Evolutionary conservation across 495 filamentous ascomycete species (phyloP), one percentile per base, ranked within the genome.

Genomic region (Neurospora sublineolata): DNA sequence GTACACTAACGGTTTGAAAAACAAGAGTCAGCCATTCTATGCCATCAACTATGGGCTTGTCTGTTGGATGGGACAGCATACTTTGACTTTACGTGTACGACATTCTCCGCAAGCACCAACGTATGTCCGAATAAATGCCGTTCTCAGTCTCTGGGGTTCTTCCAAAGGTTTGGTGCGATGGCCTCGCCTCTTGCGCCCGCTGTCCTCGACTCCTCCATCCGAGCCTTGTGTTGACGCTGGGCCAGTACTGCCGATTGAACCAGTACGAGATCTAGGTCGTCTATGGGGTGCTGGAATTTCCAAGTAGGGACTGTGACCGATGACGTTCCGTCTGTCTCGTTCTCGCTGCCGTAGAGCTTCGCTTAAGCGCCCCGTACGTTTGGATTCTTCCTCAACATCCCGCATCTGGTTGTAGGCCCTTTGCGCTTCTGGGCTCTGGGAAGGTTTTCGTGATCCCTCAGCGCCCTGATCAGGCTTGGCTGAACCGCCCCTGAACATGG

Each of bases 351-450:
- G 52, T 8, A 64, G 52, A 33, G 52, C 52, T 8, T 64, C 52
- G 7, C 14, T 9, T 37, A 39, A n/a, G 18, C 14, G 42, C 40
- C 69, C 42, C 7, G 27, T 9, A 33, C 30, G 27, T 20, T 72
- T 67, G 14, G 3, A 27, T 38, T 73, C 73, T 37, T 80, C 77
- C 69, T 75, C 73, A 14, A 74, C 69, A 60, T 74, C 67, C 5
- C 77, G 75, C 40, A 75, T 79, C 11, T 77, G 71, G 69, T 82
- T 79, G 68, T 83, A 84, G 5, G 80, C 71, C 4, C 69, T 73
- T 71, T 83, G 82, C 8, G 75, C 76, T 40, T 82, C 79, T 3
- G 33, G 67, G 3, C 74, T 82, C 9, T 79, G 78, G 3, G 2
- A 5, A 20, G 69, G 69, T n/a, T 39, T 44, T 36, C 42, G 69